phyloP scores from a whole-genome alignment of 2,329 filamentous ascomycete genomes.

The Cadophora sp. region DNA sequence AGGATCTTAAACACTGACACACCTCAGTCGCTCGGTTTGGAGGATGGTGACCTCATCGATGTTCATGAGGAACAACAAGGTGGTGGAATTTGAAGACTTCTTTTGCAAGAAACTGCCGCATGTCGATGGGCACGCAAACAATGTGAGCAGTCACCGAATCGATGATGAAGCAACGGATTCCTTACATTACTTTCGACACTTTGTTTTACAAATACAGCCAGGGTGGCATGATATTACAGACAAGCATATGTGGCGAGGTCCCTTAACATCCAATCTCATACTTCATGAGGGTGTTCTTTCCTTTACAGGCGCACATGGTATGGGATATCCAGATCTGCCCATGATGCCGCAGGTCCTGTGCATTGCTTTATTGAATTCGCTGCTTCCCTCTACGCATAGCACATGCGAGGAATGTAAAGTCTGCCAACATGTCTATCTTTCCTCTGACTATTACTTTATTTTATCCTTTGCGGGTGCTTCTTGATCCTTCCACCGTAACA shows the following conservation, averaged over 20 bases:
- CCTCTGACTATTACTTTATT: too few relatives aligned
- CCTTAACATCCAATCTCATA: neutral
- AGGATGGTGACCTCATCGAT: conserved; percentile 20
- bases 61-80: conserved; percentile 21
- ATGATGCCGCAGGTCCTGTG: neutral
- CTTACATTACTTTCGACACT: neutral
- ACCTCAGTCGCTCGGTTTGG: conserved; percentile 17
- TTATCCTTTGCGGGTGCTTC: too few relatives aligned
- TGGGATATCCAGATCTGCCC: neutral
- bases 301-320: neutral
- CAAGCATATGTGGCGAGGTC: neutral
- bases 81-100: neutral
- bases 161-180: neutral
- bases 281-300: neutral
- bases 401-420: too few relatives aligned
- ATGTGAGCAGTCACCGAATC: too few relatives aligned
- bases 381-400: neutral
- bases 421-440: too few relatives aligned
- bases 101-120: neutral
- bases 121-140: neutral
- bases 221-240: neutral
- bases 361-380: neutral
- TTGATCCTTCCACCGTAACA: too few relatives aligned
- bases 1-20: conserved; percentile 23
- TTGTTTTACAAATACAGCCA: neutral